These are phyloP conservation scores for Trichophyton rubrum DNA, from an alignment of 2,329 filamentous ascomycete species.

Conservation along the genomic window DNA sequence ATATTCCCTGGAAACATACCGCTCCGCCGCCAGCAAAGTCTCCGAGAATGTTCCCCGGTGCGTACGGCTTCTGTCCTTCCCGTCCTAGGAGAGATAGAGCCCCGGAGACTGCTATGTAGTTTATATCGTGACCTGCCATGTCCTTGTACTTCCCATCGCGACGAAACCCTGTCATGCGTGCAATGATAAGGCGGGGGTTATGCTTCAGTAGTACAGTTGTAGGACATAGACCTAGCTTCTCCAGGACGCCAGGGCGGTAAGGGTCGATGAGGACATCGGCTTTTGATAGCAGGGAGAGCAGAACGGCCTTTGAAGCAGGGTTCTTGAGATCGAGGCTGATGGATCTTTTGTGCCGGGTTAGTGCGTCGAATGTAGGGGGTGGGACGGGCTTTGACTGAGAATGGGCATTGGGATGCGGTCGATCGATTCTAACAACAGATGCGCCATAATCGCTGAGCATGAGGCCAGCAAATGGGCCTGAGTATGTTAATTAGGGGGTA, in stretches of 20 bases:
- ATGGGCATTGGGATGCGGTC: conserved; percentile 34
- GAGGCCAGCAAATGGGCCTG: conserved; percentile 78
- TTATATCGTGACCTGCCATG: conserved; percentile 95
- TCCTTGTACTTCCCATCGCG: conserved; percentile 69
- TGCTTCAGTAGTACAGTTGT: conserved; percentile 47
- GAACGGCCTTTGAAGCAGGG: conserved; percentile 47
- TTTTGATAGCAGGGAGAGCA: conserved; percentile 50
- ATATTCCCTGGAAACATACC: conserved; percentile 65
- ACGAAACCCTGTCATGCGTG: conserved; percentile 79
- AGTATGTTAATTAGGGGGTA: background rate
- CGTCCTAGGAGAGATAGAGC: conserved; percentile 65
- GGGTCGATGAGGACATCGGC: conserved; percentile 84
- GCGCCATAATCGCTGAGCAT: conserved; percentile 84
- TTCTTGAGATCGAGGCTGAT: conserved; percentile 70
- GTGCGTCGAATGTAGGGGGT: conserved; percentile 52
- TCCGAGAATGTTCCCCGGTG: conserved; percentile 72
- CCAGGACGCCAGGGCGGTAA: conserved; percentile 80
- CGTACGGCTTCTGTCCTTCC: conserved; percentile 54
- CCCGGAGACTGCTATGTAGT: conserved; percentile 83
- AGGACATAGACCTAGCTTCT: conserved; percentile 68
- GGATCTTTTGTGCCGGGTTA: conserved; percentile 70
- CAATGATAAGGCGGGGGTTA: conserved; percentile 69
- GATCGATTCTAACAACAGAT: conserved; percentile 75
- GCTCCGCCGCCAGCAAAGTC: conserved; percentile 88
- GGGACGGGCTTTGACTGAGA: conserved; percentile 26